Conservation (phyloP, 139 green algal species). For the Chlamydomonas sp. region DNA sequence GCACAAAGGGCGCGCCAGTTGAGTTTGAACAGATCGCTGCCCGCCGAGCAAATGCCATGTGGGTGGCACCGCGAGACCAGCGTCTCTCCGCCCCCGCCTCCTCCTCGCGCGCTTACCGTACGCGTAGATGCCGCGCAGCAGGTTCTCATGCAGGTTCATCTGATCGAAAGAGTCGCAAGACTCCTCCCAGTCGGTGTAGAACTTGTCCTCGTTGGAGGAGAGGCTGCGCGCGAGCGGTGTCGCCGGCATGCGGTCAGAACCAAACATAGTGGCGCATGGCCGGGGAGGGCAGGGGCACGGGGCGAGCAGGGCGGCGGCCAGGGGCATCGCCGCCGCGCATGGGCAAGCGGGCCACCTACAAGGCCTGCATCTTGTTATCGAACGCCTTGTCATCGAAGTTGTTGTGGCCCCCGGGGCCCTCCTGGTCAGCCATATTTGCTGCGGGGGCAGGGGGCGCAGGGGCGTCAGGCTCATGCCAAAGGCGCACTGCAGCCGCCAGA, state of each 20-base stretch:
- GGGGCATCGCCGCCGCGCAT: not conserved
- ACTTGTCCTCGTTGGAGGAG: constrained; percentile 54
- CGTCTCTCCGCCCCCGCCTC: too few relatives aligned
- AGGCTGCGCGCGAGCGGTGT: constrained; percentile 50
- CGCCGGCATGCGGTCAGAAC: not conserved
- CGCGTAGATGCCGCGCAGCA: constrained; percentile 98
- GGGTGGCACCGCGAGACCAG: too few relatives aligned
- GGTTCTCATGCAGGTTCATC: constrained; percentile 97
- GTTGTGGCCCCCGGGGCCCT: not conserved
- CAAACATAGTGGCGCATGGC: not conserved
- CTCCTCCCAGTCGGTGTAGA: constrained; percentile 98
- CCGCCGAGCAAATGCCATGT: too few relatives aligned
- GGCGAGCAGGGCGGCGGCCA: not conserved
- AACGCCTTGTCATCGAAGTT: constrained; percentile 50
- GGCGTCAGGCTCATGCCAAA: too few relatives aligned
- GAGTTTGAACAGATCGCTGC: too few relatives aligned
- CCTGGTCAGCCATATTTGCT: constrained; percentile 27
- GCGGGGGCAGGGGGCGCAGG: not conserved
- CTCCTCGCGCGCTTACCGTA: constrained; percentile 85
- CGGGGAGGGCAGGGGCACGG: not conserved
- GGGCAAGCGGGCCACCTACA: constrained; percentile 30
- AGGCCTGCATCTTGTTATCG: constrained; percentile 52
- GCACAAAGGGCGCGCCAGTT: too few relatives aligned
- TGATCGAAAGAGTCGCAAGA: constrained; percentile 91
- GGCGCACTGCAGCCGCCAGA: too few relatives aligned